Evolutionary conservation across 2,329 filamentous ascomycete species (phyloP), one percentile per base, ranked within the genome.

Genomic region (Hymenoscyphus occultus): DNA sequence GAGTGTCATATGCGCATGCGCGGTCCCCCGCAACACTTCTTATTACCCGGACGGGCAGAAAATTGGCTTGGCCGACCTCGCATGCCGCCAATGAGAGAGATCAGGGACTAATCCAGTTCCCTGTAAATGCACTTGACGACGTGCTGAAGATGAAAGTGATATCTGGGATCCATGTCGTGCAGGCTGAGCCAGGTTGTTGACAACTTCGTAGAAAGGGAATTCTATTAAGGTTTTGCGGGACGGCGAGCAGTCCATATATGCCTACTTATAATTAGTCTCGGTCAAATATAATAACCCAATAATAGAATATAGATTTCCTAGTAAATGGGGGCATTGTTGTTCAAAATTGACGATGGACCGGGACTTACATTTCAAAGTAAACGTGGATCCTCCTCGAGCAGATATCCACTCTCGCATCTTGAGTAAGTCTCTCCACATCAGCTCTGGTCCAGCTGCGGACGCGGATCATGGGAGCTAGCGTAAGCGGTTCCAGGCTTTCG

Each of bases 331-430:
- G 40, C 19, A 42, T 19, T 35, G 32, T 16, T 16, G n/a, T 22
- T 22, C 19, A 39, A 31, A 16, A 35, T 5, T 35, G 64, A 39
- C 40, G n/a, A 51, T 12, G 32, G 22, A 54, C 6, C 40, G 48
- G 54, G 13, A 64, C 90, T 84, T 81, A 93, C 91, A 93, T 80
- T 69, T 85, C 87, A 77, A 91, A 92, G 78, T 91, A 96, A 54
- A 85, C 86, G 77, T 88, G 88, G 70, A 88, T 84, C 61, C 84
- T 85, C 71, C 87, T 85, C 72, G 85, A 85, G 74, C 86, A 88
- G 16, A 92, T 86, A 72, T 95, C 90, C 56, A 80, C 80, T 72
- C 86, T 86, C 32, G 90, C 90, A 31, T 84, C 82, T 3, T 81
- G 78, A 57, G 88, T 80, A 42, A 96, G 80, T 16, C 82, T 81